phyloP scores from a whole-genome alignment of 169 alveolate genomes.

The Ichthyophthirius multifiliis region DNA sequence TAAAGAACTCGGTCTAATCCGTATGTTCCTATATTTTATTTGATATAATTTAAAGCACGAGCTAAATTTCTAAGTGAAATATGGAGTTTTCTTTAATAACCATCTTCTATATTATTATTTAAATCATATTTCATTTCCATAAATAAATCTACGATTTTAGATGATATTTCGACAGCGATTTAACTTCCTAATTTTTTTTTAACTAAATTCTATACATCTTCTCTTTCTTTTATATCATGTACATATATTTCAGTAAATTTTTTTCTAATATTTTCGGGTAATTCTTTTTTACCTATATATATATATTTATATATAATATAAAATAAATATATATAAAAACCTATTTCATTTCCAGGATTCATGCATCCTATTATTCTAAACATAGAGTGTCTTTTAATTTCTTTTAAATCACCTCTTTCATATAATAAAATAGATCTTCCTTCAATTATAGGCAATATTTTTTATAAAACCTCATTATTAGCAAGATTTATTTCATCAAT shows the following conservation, averaged over 20 bases:
- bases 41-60: conserved; percentile 81
- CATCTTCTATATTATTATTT: conserved; percentile 16
- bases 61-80: conserved; percentile 84
- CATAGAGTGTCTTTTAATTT: conserved; percentile 88
- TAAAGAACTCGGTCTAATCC: conserved; percentile 40
- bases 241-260: conserved; percentile 95
- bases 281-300: conserved; percentile 97
- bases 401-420: conserved; percentile 83
- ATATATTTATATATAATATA: no score
- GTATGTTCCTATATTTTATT: conserved; percentile 36
- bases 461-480: conserved; percentile 94
- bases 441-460: conserved; percentile 55
- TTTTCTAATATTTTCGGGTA: conserved; percentile 92
- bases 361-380: conserved; percentile 98
- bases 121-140: conserved; percentile 49
- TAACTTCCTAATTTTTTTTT: conserved; percentile 51
- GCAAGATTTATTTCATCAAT: conserved; percentile 99
- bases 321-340: no score
- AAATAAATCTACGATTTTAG: conserved; percentile 64
- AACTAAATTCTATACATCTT: conserved; percentile 65
- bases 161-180: conserved; percentile 39
- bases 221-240: conserved; percentile 82
- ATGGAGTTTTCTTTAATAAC: conserved; percentile 47
- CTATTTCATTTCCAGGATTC: conserved; percentile 95
- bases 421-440: conserved; percentile 47